Conservation (phyloP, 2,329 filamentous ascomycete genomes). For the Botrytis elliptica region DNA sequence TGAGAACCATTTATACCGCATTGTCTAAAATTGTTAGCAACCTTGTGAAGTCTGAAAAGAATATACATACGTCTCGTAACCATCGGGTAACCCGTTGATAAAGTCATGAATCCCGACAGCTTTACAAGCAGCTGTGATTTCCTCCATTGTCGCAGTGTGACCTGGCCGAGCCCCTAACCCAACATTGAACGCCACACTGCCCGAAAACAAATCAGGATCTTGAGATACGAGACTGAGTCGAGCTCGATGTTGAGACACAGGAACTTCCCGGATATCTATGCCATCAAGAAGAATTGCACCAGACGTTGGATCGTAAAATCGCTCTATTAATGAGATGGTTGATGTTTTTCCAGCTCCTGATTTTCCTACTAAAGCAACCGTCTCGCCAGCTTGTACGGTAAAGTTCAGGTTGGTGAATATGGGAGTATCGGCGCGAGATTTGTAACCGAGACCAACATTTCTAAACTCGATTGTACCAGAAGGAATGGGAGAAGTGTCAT, state of each 20-base stretch:
- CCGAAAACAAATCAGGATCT: slow-evolving; percentile 56
- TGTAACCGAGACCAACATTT: slow-evolving; percentile 63
- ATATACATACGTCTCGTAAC: slow-evolving; percentile 69
- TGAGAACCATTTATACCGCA: slow-evolving; percentile 71
- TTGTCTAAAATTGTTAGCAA: slow-evolving; percentile 37
- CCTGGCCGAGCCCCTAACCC: slow-evolving; percentile 54
- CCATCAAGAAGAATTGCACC: slow-evolving; percentile 39
- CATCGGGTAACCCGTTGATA: slow-evolving; percentile 60
- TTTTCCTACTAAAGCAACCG: slow-evolving; percentile 63
- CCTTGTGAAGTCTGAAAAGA: background rate
- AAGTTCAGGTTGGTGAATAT: slow-evolving; percentile 60
- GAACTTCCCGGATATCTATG: slow-evolving; percentile 46
- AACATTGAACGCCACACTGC: slow-evolving; percentile 56
- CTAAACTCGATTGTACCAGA: slow-evolving; percentile 50
- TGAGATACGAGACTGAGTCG: slow-evolving; percentile 57
- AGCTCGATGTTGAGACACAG: slow-evolving; percentile 49
- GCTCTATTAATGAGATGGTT: slow-evolving; percentile 55
- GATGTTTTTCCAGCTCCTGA: slow-evolving; percentile 68
- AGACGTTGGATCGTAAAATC: slow-evolving; percentile 48
- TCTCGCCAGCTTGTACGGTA: slow-evolving; percentile 57
- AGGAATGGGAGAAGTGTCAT: background rate
- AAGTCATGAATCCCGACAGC: slow-evolving; percentile 70
- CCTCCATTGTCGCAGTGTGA: slow-evolving; percentile 54
- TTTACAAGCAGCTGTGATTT: slow-evolving; percentile 65
- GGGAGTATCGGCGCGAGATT: slow-evolving; percentile 55